These are phyloP conservation scores for Gonapodya prolifera DNA, from an alignment of 192 early-diverging fungal genomes.

Conservation along the genomic window DNA sequence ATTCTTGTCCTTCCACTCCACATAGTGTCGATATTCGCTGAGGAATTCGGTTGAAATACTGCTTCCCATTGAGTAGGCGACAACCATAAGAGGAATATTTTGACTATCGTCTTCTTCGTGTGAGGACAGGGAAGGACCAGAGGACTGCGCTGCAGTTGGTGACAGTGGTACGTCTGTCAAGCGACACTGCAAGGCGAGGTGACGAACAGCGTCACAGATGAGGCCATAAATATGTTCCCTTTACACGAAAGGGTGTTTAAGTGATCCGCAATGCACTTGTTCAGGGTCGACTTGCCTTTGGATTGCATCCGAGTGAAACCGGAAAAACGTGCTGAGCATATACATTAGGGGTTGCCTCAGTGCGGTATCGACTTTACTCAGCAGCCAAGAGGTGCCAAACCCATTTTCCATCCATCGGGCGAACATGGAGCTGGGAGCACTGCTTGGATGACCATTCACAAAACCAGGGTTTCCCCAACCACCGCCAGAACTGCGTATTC, in stretches of 20 bases:
- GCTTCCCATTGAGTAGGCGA: not conserved
- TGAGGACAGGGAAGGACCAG: not conserved
- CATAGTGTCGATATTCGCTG: not conserved
- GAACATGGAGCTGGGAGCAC: not conserved
- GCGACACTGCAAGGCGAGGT: not conserved
- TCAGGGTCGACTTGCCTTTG: not conserved
- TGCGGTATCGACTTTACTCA: not conserved
- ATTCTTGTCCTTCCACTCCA: not conserved
- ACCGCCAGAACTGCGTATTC: not conserved
- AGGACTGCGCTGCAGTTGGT: not conserved
- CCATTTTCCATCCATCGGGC: not conserved
- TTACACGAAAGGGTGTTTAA: not conserved
- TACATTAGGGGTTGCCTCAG: not conserved
- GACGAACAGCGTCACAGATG: not conserved
- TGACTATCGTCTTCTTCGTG: not conserved
- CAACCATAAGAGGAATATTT: not conserved
- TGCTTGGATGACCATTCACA: not conserved
- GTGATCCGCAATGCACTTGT: not conserved
- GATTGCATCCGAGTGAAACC: not conserved
- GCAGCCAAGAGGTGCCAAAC: not conserved
- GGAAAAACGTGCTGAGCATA: not conserved
- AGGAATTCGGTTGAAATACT: not conserved
- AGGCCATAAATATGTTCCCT: not conserved
- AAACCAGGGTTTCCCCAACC: not conserved
- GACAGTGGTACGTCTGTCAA: not conserved